Percentiles rank a stretch among this genome's conserved stretches.
Evolutionary conservation across 2,329 filamentous ascomycete species (phyloP).

Genomic region (Lachnellula occidentalis): DNA sequence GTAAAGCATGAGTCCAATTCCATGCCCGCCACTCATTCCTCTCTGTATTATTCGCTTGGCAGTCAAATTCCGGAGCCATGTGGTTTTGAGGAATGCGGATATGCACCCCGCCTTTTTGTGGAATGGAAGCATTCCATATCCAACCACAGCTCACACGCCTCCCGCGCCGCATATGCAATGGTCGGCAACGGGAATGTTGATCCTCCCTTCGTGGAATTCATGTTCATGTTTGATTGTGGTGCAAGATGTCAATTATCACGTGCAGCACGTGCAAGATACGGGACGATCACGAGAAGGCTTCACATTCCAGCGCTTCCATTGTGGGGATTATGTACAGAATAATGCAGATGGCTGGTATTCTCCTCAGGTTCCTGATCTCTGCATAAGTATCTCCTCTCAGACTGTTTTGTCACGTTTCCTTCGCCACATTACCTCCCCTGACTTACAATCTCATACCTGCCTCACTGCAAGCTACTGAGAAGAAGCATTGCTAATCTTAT

Average conservation of each 20-base stretch:
- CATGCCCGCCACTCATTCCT: background rate
- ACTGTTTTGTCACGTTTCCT: constrained; percentile 23
- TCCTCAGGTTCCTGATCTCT: constrained; percentile 13
- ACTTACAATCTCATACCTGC: constrained; percentile 16
- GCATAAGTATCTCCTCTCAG: constrained; percentile 27
- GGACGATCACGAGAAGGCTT: constrained; percentile 8
- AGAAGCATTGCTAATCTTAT: constrained; percentile 3
- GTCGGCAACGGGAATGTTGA: constrained; percentile 2
- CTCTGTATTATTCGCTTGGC: background rate
- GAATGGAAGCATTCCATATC: constrained; percentile 2
- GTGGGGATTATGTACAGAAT: constrained; percentile 16
- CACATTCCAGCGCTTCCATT: constrained; percentile 19
- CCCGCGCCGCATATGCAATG: background rate
- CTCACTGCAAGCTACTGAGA: constrained; percentile 17
- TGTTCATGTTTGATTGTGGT: constrained; percentile 10
- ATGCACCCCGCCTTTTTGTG: background rate
- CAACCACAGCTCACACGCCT: background rate
- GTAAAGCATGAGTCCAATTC: background rate
- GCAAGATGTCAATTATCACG: constrained; percentile 12
- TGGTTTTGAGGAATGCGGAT: background rate
- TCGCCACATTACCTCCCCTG: constrained; percentile 17
- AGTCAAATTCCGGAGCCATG: background rate
- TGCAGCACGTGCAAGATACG: constrained; percentile 5
- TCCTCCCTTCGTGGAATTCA: constrained; percentile 9
- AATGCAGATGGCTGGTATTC: constrained; percentile 25